phyloP scores from a whole-genome alignment of 2,329 filamentous ascomycete species.

The Aspergillus sp. region DNA sequence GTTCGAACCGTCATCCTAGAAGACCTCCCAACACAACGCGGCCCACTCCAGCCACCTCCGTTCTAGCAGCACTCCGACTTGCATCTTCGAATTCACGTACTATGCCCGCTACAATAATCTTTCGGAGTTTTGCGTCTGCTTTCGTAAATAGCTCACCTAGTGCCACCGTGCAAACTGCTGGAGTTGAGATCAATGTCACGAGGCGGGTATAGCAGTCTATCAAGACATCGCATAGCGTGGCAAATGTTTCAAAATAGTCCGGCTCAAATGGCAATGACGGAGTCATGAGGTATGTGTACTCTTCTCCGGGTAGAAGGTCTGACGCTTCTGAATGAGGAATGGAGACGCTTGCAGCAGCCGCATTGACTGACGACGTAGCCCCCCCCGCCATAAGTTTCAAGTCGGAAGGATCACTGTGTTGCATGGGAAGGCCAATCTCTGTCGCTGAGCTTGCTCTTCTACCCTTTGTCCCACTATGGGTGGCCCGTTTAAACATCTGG shows the following conservation, averaged over 20 bases:
- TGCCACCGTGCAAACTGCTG: constrained; percentile 67
- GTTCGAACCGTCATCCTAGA: background rate
- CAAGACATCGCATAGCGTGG: constrained; percentile 89
- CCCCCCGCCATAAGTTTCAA: constrained; percentile 46
- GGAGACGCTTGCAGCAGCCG: constrained; percentile 37
- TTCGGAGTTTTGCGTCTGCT: constrained; percentile 79
- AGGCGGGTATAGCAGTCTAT: constrained; percentile 89
- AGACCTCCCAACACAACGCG: constrained; percentile 81
- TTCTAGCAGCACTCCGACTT: constrained; percentile 71
- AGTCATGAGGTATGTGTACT: constrained; percentile 87
- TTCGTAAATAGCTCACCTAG: constrained; percentile 88
- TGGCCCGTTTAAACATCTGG: constrained; percentile 74
- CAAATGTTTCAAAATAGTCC: constrained; percentile 95
- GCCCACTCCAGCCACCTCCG: constrained; percentile 80
- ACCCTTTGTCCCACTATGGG: constrained; percentile 57
- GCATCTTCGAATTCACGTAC: constrained; percentile 92
- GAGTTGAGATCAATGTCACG: constrained; percentile 70
- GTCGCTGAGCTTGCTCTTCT: constrained; percentile 60
- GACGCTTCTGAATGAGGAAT: constrained; percentile 50
- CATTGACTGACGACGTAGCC: constrained; percentile 38
- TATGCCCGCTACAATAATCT: constrained; percentile 82
- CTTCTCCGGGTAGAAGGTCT: constrained; percentile 75
- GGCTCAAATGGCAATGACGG: constrained; percentile 92
- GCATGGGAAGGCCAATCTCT: constrained; percentile 58
- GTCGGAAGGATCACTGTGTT: constrained; percentile 48